Evolutionary conservation across 768 basidiomycete genomes (phyloP), one percentile per base, ranked within the genome.

Genomic region (Boletus eberwhitei): DNA sequence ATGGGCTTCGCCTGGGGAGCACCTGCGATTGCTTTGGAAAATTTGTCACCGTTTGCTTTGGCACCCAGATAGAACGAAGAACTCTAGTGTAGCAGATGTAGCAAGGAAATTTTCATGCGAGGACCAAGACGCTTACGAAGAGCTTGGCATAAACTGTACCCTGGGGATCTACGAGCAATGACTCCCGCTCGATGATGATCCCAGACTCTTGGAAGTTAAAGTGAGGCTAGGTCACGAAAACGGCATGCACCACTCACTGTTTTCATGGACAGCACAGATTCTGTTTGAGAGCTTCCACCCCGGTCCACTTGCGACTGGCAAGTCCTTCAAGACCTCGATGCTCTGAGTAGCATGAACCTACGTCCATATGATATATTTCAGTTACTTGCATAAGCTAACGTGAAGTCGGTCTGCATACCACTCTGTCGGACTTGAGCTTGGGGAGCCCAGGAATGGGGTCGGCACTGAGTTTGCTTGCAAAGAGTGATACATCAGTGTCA

Each of bases 341-440:
- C 82, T 84, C 67, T 93, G 90, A 12, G 83, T 83, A 6, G 75
- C 91, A 63, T 94, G 91, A 4, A 91, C 85, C 87, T 90, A 43
- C 16, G 16, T 34, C n/a, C 12, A 34, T 5, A 40, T 13, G 22
- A 29, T 44, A 41, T 31, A 26, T 34, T 9, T 49, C 16, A 41
- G 48, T 5, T 29, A 14, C 26, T 37, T 31, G 8, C 2, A 11
- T 21, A 34, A 36, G 32, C 8, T 14, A 34, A 24, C 4, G 5
- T 31, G 31, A 5, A 50, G 35, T 40, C 5, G 8, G 41, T 12
- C 26, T 2, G 71, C 85, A 44, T 64, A 90, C 90, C 38, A 85
- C 77, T 38, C 83, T 82, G 68, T 84, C 85, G 13, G 88, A 80
- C 69, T 88, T 81, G 44, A 90, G 73, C 51, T 75, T 73, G 2